phyloP scores from a whole-genome alignment of 1,284 basidiomycete species.

The Wolfiporia cocos region DNA sequence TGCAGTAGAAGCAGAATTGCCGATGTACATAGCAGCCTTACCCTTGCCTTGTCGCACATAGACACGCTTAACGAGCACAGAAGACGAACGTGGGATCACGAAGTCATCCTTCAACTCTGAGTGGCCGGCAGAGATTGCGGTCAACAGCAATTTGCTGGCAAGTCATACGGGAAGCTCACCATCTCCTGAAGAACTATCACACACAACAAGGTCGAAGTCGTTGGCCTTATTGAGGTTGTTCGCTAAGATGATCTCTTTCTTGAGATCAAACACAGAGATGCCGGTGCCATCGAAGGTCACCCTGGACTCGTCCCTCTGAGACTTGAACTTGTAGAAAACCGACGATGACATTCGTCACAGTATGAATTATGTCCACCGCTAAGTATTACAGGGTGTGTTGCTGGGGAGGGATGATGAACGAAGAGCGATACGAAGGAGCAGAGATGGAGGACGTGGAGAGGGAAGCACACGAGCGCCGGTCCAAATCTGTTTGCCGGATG shows the following conservation, averaged over 20 bases:
- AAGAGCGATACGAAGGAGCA: background rate
- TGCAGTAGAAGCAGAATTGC: conserved; percentile 43
- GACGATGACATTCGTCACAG: conserved; percentile 73
- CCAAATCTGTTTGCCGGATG: no score
- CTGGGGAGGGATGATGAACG: background rate
- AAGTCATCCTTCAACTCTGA: conserved; percentile 92
- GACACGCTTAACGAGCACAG: conserved; percentile 88
- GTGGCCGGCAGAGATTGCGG: no score
- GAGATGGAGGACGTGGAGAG: background rate
- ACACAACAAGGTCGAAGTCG: conserved; percentile 93
- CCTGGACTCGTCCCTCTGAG: conserved; percentile 90
- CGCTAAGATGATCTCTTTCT: conserved; percentile 95
- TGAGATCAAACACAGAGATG: conserved; percentile 98
- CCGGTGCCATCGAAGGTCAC: conserved; percentile 98
- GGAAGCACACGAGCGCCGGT: background rate
- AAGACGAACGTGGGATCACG: conserved; percentile 91
- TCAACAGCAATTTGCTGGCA: no score
- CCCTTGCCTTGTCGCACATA: conserved; percentile 91
- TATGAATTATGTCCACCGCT: conserved; percentile 22
- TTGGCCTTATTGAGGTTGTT: conserved; percentile 95
- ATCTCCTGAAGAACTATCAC: conserved; percentile 82
- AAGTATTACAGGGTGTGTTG: conserved; percentile 10
- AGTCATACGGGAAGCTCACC: conserved; percentile 55
- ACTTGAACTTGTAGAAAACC: conserved; percentile 98
- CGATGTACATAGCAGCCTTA: conserved; percentile 84